Percentiles rank a stretch among this genome's conserved stretches.
Evolutionary conservation across 2,329 filamentous ascomycete species (phyloP).

Genomic region (Aspergillus sp.): DNA sequence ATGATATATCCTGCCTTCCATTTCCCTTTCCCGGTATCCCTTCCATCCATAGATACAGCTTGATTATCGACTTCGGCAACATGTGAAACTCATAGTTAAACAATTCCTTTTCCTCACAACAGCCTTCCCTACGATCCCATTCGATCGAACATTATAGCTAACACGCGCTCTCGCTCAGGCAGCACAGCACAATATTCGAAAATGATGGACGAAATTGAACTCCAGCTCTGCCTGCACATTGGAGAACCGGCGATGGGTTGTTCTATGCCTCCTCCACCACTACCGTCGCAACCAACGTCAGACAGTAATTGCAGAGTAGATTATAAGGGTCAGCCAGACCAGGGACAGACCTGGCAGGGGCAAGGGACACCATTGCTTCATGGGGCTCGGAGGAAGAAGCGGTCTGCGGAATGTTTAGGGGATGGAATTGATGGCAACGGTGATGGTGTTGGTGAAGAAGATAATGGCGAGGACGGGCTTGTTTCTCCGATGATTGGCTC

Average conservation of each 20-base stretch:
- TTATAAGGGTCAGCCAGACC: neutral
- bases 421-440: neutral
- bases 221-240: conserved; percentile 20
- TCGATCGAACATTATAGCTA: neutral
- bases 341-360: neutral
- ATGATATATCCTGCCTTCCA: neutral
- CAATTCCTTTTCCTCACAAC: too few relatives aligned
- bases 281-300: neutral
- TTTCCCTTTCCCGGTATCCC: neutral
- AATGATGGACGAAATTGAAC: conserved; percentile 22
- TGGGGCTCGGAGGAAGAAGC: neutral
- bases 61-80: too few relatives aligned
- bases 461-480: neutral
- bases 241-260: conserved; percentile 15
- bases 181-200: neutral
- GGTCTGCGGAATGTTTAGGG: neutral
- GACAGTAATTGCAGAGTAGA: neutral
- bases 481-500: neutral
- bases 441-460: neutral
- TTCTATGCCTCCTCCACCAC: neutral
- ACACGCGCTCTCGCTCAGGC: neutral
- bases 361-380: neutral
- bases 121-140: too few relatives aligned
- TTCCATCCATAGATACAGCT: neutral
- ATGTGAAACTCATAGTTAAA: too few relatives aligned